Conservation (phyloP, 805 yeast genomes). For the Teunomyces cretensis region DNA sequence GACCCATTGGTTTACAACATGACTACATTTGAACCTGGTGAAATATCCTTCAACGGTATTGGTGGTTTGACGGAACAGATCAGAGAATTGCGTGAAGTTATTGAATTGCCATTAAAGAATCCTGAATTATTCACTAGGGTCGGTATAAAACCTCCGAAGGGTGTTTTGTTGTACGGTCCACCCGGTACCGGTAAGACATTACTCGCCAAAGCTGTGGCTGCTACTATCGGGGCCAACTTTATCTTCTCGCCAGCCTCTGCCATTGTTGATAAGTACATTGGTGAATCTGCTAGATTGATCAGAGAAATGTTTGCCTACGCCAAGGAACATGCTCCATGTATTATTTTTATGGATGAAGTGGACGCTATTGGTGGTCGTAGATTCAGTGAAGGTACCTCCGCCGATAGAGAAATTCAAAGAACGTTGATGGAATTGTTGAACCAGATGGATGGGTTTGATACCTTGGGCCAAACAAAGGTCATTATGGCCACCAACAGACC, state of each 20-base stretch:
- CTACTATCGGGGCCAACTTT: slow-evolving; percentile 96
- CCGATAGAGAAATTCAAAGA: slow-evolving; percentile 98
- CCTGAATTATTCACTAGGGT: slow-evolving; percentile 95
- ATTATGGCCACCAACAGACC: slow-evolving; percentile 99
- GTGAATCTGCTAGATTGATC: slow-evolving; percentile 94
- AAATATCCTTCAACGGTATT: slow-evolving; percentile 87
- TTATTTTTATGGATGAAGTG: slow-evolving; percentile 96
- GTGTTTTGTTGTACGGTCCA: slow-evolving; percentile 94
- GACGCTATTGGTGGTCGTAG: slow-evolving; percentile 99
- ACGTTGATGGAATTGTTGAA: slow-evolving; percentile 94
- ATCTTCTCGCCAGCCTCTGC: slow-evolving; percentile 98
- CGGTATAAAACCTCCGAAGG: slow-evolving; percentile 98
- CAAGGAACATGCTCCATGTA: slow-evolving; percentile 96
- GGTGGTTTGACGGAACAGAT: slow-evolving; percentile 97
- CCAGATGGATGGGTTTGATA: slow-evolving; percentile 98
- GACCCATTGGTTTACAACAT: slow-evolving; percentile 97
- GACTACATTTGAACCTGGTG: slow-evolving; percentile 98
- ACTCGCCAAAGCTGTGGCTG: slow-evolving; percentile 96
- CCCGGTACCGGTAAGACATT: slow-evolving; percentile 98
- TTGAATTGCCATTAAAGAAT: slow-evolving; percentile 93
- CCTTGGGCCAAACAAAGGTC: slow-evolving; percentile 93
- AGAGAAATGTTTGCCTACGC: slow-evolving; percentile 99
- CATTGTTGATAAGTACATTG: slow-evolving; percentile 95
- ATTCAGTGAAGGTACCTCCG: slow-evolving; percentile 96
- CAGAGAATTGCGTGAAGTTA: slow-evolving; percentile 94